Conservation (phyloP, 2,329 filamentous ascomycete species). For the Arthrinium phaeospermum region DNA sequence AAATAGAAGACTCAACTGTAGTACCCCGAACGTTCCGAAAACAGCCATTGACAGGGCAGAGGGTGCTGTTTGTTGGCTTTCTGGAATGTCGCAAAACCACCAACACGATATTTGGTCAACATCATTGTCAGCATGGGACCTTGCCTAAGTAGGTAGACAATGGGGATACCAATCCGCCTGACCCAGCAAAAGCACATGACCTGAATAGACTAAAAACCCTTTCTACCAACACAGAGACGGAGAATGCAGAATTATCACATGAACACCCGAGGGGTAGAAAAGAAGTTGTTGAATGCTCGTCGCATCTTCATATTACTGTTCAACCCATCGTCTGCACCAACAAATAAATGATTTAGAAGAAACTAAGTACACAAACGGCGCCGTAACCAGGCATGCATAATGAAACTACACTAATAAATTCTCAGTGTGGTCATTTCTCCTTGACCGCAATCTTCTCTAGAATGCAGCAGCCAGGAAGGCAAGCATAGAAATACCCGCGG, state of each 20-base stretch:
- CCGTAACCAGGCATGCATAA: slow-evolving; percentile 12
- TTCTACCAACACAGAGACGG: background rate
- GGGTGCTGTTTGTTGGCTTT: background rate
- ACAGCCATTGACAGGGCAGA: no score
- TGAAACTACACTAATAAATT: slow-evolving; percentile 9
- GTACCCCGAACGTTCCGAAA: background rate
- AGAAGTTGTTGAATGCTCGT: background rate
- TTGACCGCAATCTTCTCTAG: slow-evolving; percentile 8
- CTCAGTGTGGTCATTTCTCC: slow-evolving; percentile 8
- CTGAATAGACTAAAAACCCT: background rate
- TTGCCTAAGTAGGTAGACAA: background rate
- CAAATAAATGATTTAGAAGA: background rate
- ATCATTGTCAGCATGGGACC: background rate
- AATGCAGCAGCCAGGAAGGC: slow-evolving; percentile 7
- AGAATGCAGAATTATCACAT: background rate
- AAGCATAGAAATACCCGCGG: slow-evolving; percentile 17
- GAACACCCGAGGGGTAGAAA: no score
- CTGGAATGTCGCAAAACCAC: background rate
- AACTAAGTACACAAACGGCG: slow-evolving; percentile 13
- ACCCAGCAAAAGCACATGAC: background rate
- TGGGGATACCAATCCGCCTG: background rate
- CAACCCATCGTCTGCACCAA: background rate
- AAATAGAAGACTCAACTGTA: background rate
- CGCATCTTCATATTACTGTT: background rate
- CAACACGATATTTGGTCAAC: background rate